Evolutionary conservation across 495 filamentous ascomycete species (phyloP), one percentile per base, ranked within the genome.

Genomic region (Cudoniella acicularis): DNA sequence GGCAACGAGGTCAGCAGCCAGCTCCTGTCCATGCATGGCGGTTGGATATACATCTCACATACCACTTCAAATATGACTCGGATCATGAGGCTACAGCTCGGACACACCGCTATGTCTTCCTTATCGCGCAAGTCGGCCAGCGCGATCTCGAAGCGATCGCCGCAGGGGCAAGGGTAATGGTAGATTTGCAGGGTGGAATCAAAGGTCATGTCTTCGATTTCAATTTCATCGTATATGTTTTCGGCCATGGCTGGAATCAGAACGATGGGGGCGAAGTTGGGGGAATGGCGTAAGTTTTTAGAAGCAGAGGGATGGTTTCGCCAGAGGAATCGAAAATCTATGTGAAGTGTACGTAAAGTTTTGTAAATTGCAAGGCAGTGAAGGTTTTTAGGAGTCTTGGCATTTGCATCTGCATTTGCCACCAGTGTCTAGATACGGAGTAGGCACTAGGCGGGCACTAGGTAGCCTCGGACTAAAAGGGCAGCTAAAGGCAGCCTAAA

Each of bases 131-230:
- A 73, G 70, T 98, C 92, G 42, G 77, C 79, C 49, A 98, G 83
- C 17, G 81, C 81, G 68, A 98, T 98, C 76, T 97, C 89, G 76
- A 98, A 98, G 36, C 91, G 87, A 75, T 98, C 94, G 72, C 94
- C 94, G 72, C 94, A 98, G 0, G 94, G 94, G 70, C 94, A 98
- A 16, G 94, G 94, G 72, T 91, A 96, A 71, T 92, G 89, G 74
- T 96, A 98, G 67, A 96, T 85, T 72, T 95, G 85, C 20, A 90
- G 78, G 2, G 79, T 79, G 22, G 85, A 74, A 72, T 98, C 91
- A 72, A 84, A 98, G 69, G 90, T 94, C 89, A 98, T 96, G 71
- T 98, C 94, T 72, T 98, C 94, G 80, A 98, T 97, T 70, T 98
- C 94, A 75, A 98, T 91, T 73, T 98, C 93, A 73, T 98, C 94